These are phyloP conservation scores for Dictyostelium intermedium DNA, from an alignment of 78 protist genomes.

Conservation along the genomic window DNA sequence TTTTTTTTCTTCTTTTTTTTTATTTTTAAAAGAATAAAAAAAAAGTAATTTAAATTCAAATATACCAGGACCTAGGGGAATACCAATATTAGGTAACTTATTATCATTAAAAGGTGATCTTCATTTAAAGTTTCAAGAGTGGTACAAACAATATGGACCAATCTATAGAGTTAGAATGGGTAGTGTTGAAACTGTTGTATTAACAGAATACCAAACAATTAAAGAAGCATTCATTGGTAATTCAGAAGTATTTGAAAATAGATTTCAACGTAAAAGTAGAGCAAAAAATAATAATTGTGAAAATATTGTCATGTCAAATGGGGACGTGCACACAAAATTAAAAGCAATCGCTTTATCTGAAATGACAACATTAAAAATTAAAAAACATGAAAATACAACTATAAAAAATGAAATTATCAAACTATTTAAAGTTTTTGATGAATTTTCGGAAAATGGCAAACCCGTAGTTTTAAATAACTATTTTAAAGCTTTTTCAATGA, in stretches of 20 bases:
- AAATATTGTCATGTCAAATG: not conserved
- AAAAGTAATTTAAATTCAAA: too few relatives aligned
- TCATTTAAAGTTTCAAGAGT: not conserved
- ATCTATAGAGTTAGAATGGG: conserved; percentile 15
- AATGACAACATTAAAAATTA: not conserved
- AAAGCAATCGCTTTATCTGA: not conserved
- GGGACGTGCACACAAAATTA: not conserved
- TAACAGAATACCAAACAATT: conserved; percentile 5
- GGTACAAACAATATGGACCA: conserved; percentile 31
- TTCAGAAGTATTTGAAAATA: not conserved
- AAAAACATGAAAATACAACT: not conserved
- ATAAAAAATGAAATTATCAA: not conserved
- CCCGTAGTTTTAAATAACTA: not conserved
- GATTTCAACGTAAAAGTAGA: conserved; percentile 11
- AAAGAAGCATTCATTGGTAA: conserved; percentile 23
- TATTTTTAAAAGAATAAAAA: too few relatives aligned
- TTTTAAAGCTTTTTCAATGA: not conserved
- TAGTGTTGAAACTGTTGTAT: not conserved
- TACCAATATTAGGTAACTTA: conserved; percentile 1
- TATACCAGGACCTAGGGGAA: not conserved
- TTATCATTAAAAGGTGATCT: not conserved
- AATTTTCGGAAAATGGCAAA: not conserved
- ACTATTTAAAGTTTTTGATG: not conserved
- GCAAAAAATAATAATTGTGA: not conserved
- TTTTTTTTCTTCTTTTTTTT: too few relatives aligned